Evolutionary conservation across 129 eudicot species (phyloP).

Genomic region (Silybum marianum): DNA sequence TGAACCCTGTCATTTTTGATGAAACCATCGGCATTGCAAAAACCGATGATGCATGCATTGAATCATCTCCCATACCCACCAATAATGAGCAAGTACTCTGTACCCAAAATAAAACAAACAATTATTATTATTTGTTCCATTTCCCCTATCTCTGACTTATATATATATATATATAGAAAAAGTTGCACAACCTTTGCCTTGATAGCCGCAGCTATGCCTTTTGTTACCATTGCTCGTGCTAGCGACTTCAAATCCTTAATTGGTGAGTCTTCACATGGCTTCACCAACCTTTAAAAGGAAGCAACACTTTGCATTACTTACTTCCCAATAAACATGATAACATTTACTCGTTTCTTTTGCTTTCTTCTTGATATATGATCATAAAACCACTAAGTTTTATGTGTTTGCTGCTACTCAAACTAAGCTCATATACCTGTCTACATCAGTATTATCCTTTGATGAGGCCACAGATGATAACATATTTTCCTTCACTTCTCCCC

Average conservation of each 20-base stretch:
- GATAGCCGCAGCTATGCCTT: conserved; percentile 46
- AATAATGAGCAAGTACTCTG: conserved; percentile 76
- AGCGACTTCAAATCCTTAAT: conserved; percentile 65
- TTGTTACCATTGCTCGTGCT: conserved; percentile 42
- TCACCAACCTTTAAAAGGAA: conserved; percentile 50
- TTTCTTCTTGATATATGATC: conserved; percentile 14
- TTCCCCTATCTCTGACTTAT: conserved; percentile 7
- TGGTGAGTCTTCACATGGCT: conserved; percentile 65
- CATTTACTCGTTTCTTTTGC: background rate
- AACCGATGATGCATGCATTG: conserved; percentile 83
- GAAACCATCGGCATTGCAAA: conserved; percentile 90
- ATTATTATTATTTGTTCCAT: conserved; percentile 16
- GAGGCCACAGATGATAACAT: conserved; percentile 44
- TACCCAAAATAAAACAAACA: conserved; percentile 26
- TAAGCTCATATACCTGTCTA: conserved; percentile 57
- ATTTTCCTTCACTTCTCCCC: conserved; percentile 73
- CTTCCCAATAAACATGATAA: conserved; percentile 25
- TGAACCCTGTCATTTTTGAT: conserved; percentile 79
- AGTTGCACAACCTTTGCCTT: conserved; percentile 66
- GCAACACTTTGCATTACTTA: conserved; percentile 26
- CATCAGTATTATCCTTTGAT: conserved; percentile 50
- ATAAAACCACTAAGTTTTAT: too few species aligned
- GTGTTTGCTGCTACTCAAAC: too few species aligned
- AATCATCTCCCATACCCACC: conserved; percentile 85
- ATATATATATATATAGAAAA: background rate